Base-by-base conservation (phyloP, 768 basidiomycete genomes). In the Jaapia argillacea region DNA sequence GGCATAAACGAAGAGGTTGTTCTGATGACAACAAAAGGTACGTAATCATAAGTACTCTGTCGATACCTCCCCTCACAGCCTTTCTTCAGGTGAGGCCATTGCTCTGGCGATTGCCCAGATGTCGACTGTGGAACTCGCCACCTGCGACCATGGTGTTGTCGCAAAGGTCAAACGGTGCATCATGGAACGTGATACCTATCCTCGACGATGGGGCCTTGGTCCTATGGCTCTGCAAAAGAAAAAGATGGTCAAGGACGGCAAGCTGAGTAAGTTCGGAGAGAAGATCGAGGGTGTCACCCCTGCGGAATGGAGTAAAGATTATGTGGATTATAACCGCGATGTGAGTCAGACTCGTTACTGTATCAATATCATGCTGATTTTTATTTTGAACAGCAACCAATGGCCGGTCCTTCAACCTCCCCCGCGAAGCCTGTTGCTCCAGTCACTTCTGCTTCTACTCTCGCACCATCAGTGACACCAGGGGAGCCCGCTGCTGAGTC, bases 151-250 rank as follows among this genome's bases (percentile, higher is more conserved):
- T 58, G 96, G 96, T 38, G 90, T 99, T 45, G 94, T 98, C 35
- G 96, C 96, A 26, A 98, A 97, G 68, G 91, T 99, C 58, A 99
- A 99, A 68, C 74, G 96, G 41, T 97, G 94, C 59, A 98, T 99
- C 58, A 99, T 99, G 96, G 96, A 98, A 61, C 83, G 94, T 27
- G 96, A 99, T 63, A 87, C 90, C 16, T 99, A 99, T 63, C 96
- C 96, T 31, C 80, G 96, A 45, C 80, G 93, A 49, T 98, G 96
- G 96, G 96, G 96, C 40, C 77, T 98, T 41, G 96, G 96, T n/a
- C 96, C 96, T 18, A 79, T 93, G 63, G 94, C 96, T 12, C 68
- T 88, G 43, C 85, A 94, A 62, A 98, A 98, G 75, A 99, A 98
- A 72, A 96, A 94, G 64, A 72, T 99, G 77, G 80, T 96, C 50